A percentile compares a stretch with the other conserved stretches of the same genome.
Conservation (phyloP, 2,329 filamentous ascomycete species). For the Verticillium dahliae region DNA sequence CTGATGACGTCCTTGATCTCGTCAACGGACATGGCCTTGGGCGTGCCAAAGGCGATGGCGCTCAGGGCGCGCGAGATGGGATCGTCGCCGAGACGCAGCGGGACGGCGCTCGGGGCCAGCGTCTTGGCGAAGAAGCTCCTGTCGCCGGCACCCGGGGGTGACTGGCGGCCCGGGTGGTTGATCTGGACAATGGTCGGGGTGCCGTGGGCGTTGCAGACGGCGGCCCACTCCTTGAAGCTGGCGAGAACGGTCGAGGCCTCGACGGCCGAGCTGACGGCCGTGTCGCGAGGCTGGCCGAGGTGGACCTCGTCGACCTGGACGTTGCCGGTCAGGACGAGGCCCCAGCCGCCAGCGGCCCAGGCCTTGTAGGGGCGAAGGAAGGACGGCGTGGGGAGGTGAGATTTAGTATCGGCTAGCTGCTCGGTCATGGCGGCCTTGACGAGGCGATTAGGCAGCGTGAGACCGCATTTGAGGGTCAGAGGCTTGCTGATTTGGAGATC, state of each 20-base stretch:
- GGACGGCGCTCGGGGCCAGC: constrained; percentile 35
- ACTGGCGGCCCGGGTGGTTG: constrained; percentile 41
- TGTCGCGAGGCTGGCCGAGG: constrained; percentile 27
- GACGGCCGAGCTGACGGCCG: constrained; percentile 22
- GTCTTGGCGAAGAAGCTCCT: constrained; percentile 28
- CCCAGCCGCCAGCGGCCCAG: constrained; percentile 51
- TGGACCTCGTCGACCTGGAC: constrained; percentile 33
- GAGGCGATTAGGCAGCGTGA: constrained; percentile 49
- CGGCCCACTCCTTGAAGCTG: constrained; percentile 31
- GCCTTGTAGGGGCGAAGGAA: constrained; percentile 29
- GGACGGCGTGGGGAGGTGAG: background rate
- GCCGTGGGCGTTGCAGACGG: constrained; percentile 19
- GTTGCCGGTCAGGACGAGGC: constrained; percentile 44
- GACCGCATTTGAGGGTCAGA: constrained; percentile 46
- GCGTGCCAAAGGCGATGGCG: constrained; percentile 40
- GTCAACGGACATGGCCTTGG: constrained; percentile 44
- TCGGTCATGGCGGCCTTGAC: constrained; percentile 46
- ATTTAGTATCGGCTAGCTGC: constrained; percentile 21
- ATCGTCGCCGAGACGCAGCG: constrained; percentile 31
- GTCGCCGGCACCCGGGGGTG: constrained; percentile 28
- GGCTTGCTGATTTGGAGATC: constrained; percentile 17
- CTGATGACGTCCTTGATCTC: constrained; percentile 48
- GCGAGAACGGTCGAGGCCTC: constrained; percentile 19
- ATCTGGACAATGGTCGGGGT: constrained; percentile 37
- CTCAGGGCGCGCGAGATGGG: constrained; percentile 23